These are phyloP conservation scores for Phyllosticta citribraziliensis DNA, from an alignment of 2,329 filamentous ascomycete genomes.

Conservation along the genomic window DNA sequence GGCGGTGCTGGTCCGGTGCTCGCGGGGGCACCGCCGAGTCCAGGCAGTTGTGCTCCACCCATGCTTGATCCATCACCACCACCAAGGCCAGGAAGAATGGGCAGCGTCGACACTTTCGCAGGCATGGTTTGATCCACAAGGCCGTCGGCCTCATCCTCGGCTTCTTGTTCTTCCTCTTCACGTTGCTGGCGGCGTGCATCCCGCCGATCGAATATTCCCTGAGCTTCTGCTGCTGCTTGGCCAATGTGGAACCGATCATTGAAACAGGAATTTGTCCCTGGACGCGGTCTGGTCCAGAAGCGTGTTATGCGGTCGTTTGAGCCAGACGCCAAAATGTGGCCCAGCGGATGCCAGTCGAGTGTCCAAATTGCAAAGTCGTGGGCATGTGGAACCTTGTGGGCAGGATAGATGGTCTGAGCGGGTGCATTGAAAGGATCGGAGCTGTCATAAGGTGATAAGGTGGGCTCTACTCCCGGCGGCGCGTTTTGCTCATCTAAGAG, in stretches of 20 bases:
- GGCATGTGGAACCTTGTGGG: slow-evolving; percentile 75
- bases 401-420: slow-evolving; percentile 84
- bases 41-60: slow-evolving; percentile 33
- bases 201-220: slow-evolving; percentile 85
- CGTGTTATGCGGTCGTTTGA: slow-evolving; percentile 94
- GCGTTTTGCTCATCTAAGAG: slow-evolving; percentile 91
- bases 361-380: slow-evolving; percentile 97
- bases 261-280: slow-evolving; percentile 74
- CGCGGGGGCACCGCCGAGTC: slow-evolving; percentile 32
- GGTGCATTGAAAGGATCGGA: slow-evolving; percentile 70
- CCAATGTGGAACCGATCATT: slow-evolving; percentile 95
- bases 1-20: slow-evolving; percentile 15
- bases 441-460: slow-evolving; percentile 75
- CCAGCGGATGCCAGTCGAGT: slow-evolving; percentile 92
- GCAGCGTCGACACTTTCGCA: slow-evolving; percentile 44
- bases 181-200: slow-evolving; percentile 68
- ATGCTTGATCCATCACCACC: slow-evolving; percentile 35
- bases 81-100: slow-evolving; percentile 48
- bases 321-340: slow-evolving; percentile 88
- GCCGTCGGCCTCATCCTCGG: slow-evolving; percentile 87
- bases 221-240: slow-evolving; percentile 82
- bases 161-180: slow-evolving; percentile 88
- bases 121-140: slow-evolving; percentile 84
- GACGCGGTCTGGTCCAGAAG: slow-evolving; percentile 88
- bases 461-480: slow-evolving; percentile 60